Evolutionary conservation across 2,329 filamentous ascomycete genomes (phyloP).

Genomic region (Celoporthe dispersa): DNA sequence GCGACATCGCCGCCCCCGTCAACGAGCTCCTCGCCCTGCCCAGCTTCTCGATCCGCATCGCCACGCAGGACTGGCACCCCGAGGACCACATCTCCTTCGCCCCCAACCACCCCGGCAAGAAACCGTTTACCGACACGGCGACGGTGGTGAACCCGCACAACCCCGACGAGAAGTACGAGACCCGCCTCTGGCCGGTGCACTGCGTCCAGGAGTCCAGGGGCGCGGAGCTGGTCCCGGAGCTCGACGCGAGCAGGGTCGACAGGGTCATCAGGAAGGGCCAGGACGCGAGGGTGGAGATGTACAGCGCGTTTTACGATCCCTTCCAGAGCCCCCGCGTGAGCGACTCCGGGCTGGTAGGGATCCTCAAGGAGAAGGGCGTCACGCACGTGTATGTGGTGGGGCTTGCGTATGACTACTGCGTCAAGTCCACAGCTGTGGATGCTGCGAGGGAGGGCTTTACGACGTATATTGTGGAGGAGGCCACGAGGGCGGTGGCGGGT

Average conservation of each 20-base stretch:
- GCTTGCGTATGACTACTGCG: slow-evolving; percentile 88
- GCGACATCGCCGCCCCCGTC: slow-evolving; percentile 70
- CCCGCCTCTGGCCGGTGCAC: slow-evolving; percentile 86
- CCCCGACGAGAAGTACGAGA: slow-evolving; percentile 63
- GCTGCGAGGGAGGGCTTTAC: slow-evolving; percentile 75
- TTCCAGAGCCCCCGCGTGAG: slow-evolving; percentile 65
- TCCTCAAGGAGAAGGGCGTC: slow-evolving; percentile 61
- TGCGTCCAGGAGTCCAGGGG: slow-evolving; percentile 79
- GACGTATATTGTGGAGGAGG: slow-evolving; percentile 79
- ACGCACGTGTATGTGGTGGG: slow-evolving; percentile 87
- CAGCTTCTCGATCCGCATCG: slow-evolving; percentile 74
- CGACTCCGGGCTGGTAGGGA: slow-evolving; percentile 65
- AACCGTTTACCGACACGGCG: slow-evolving; percentile 68
- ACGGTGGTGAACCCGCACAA: slow-evolving; percentile 71
- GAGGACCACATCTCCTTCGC: slow-evolving; percentile 85
- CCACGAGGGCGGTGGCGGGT: slow-evolving; percentile 70
- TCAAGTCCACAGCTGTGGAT: slow-evolving; percentile 80
- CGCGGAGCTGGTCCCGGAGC: slow-evolving; percentile 72
- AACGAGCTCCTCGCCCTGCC: slow-evolving; percentile 75
- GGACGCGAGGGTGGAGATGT: slow-evolving; percentile 82
- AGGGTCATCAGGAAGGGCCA: slow-evolving; percentile 77
- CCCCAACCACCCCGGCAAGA: slow-evolving; percentile 70
- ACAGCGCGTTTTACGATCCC: slow-evolving; percentile 86
- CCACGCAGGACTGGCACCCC: slow-evolving; percentile 94
- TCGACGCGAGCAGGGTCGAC: slow-evolving; percentile 67